Evolutionary conservation across 208 protist genomes (phyloP).

Genomic region (Plasmodiophora brassicae): DNA sequence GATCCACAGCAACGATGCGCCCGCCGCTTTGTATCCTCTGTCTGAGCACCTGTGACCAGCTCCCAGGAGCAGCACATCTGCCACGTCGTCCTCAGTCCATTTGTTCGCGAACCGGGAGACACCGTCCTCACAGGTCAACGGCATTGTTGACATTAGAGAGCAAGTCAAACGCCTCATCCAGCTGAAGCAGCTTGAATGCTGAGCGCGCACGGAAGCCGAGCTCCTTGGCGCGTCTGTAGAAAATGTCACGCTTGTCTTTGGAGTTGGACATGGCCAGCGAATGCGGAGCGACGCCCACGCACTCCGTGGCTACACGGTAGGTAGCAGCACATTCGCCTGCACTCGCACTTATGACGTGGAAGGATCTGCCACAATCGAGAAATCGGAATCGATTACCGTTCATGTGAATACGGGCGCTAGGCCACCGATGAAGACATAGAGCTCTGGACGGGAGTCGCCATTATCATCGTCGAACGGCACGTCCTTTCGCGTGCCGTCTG

Average conservation of each 20-base stretch:
- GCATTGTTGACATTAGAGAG: slow-evolving; percentile 78
- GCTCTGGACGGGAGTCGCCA: too few species aligned
- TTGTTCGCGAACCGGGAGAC: background rate
- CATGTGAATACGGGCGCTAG: too few species aligned
- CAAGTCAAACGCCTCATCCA: slow-evolving; percentile 94
- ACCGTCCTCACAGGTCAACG: slow-evolving; percentile 95
- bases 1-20: slow-evolving; percentile 76
- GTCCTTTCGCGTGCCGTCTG: too few species aligned
- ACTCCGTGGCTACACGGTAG: too few species aligned
- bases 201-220: slow-evolving; percentile 90
- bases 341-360: too few species aligned
- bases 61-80: slow-evolving; percentile 56
- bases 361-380: too few species aligned
- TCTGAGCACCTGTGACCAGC: slow-evolving; percentile 73
- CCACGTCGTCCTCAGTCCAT: background rate
- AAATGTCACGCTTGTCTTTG: slow-evolving; percentile 97
- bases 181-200: slow-evolving; percentile 98
- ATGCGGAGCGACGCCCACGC: too few species aligned
- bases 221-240: slow-evolving; percentile 99
- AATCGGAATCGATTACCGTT: too few species aligned
- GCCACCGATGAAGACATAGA: too few species aligned
- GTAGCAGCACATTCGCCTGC: too few species aligned
- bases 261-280: too few species aligned
- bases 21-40: slow-evolving; percentile 50
- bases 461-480: too few species aligned